Evolutionary conservation across 225 moss, liverwort and hornwort genomes (phyloP), one percentile per base, ranked within the genome.

Genomic region (Polytrichum commune): DNA sequence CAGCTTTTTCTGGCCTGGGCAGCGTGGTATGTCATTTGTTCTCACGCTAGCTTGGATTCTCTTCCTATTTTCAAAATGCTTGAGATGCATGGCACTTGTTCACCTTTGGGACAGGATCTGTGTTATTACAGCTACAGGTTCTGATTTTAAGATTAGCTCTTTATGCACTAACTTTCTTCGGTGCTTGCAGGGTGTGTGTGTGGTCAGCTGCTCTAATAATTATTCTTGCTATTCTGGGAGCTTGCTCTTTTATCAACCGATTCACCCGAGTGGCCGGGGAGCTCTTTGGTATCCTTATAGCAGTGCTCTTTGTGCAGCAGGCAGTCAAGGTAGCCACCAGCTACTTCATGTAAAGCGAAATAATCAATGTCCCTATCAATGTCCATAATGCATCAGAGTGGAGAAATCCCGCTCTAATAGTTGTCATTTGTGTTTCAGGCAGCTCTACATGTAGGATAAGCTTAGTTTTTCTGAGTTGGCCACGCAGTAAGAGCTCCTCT

Each of bases 281-380:
- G 75, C 88, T 95, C 55, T 95, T 95, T 7, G 95, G 95, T 62
- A 76, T 95, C 73, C 90, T 95, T 35, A 90, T 93, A 73, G 89
- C 91, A 3, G 60, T 88, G 65, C 82, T 95, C 0, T 95, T 95
- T 63, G 23, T 91, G 62, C 88, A 95, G 63, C 91, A 93, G 76
- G 81, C 95, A 30, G 65, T 93, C 72, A 84, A 91, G 95, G 95
- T 94, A 46, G 46, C 13, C 13, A 46, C 16, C 46, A 46, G 13
- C 4, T 3, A 46, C 13, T 46, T 16, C 46, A 46, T 46, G 13
- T 46, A 13, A 46, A 13, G 46, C 13, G 1, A 46, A 46, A 46
- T 46, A 13, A 16, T 46, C 13, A 46, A 46, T 46, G 16, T 46
- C 46, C 13, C 46, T 0, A 46, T 46, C 2, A 46, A 16, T 46